These are phyloP conservation scores for Metschnikowia lachancei DNA, from an alignment of 805 yeast genomes.

Conservation along the genomic window DNA sequence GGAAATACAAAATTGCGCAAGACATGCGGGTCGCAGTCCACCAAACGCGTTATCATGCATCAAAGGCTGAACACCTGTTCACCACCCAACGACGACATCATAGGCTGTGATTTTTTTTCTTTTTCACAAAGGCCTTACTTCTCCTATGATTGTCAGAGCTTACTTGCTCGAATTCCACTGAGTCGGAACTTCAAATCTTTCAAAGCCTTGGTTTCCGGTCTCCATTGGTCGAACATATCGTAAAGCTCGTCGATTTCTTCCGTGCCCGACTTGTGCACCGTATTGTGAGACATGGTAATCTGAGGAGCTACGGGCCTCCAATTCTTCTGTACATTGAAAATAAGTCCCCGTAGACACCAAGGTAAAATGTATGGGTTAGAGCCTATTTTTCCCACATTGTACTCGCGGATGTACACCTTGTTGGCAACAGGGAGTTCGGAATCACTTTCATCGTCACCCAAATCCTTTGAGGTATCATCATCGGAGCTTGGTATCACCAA, in stretches of 20 bases:
- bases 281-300: slow-evolving; percentile 25
- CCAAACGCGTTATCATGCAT: no score
- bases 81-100: no score
- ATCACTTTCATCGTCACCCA: slow-evolving; percentile 7
- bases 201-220: slow-evolving; percentile 76
- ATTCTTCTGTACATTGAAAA: slow-evolving; percentile 53
- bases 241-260: slow-evolving; percentile 60
- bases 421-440: slow-evolving; percentile 31
- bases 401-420: slow-evolving; percentile 42
- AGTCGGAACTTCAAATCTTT: slow-evolving; percentile 82
- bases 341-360: slow-evolving; percentile 85
- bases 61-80: no score
- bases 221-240: slow-evolving; percentile 78
- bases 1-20: no score
- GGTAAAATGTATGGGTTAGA: slow-evolving; percentile 84
- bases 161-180: slow-evolving; percentile 49
- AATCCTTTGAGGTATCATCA: neutral
- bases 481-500: slow-evolving; percentile 38
- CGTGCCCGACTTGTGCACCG: slow-evolving; percentile 29
- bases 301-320: slow-evolving; percentile 39
- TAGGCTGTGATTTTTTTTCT: no score
- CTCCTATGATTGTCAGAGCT: slow-evolving; percentile 24
- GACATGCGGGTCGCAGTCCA: no score
- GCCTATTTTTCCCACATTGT: slow-evolving; percentile 63
- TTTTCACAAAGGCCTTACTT: neutral